phyloP scores from a whole-genome alignment of 2,329 filamentous ascomycete species.

The Rhinocladiella similis region DNA sequence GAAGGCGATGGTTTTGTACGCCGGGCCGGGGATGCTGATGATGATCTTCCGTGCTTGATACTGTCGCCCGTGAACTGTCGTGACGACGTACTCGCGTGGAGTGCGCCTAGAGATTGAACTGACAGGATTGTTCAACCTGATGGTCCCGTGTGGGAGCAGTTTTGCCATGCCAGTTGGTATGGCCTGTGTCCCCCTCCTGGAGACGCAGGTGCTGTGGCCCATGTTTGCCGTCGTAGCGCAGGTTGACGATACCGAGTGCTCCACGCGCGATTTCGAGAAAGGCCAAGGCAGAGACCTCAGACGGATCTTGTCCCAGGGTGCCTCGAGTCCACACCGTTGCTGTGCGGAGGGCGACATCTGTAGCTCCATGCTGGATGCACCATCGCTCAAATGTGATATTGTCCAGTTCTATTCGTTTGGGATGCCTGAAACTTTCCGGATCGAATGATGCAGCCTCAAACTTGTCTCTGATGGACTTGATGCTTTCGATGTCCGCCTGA shows the following conservation, averaged over 20 bases:
- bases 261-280: conserved; percentile 57
- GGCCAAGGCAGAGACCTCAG: conserved; percentile 51
- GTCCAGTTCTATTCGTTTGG: conserved; percentile 31
- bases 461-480: conserved; percentile 31
- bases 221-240: conserved; percentile 53
- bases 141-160: conserved; percentile 32
- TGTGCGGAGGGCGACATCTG: conserved; percentile 23
- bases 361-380: conserved; percentile 31
- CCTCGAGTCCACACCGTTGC: conserved; percentile 40
- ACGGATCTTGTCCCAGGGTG: conserved; percentile 52
- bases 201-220: conserved; percentile 56
- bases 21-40: conserved; percentile 48
- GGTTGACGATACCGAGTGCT: conserved; percentile 51
- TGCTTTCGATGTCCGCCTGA: neutral
- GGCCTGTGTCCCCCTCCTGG: conserved; percentile 47
- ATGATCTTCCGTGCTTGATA: conserved; percentile 48
- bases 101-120: conserved; percentile 31
- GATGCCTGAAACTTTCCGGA: conserved; percentile 26
- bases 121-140: conserved; percentile 33
- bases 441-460: conserved; percentile 39
- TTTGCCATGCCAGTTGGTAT: conserved; percentile 40
- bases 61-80: conserved; percentile 18
- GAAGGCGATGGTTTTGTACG: conserved; percentile 49
- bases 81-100: conserved; percentile 29
- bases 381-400: conserved; percentile 40